A percentile compares a stretch with the other conserved stretches of the same genome.
Evolutionary conservation across 208 protist genomes (phyloP).

Genomic region (Crithidia fasciculata): DNA sequence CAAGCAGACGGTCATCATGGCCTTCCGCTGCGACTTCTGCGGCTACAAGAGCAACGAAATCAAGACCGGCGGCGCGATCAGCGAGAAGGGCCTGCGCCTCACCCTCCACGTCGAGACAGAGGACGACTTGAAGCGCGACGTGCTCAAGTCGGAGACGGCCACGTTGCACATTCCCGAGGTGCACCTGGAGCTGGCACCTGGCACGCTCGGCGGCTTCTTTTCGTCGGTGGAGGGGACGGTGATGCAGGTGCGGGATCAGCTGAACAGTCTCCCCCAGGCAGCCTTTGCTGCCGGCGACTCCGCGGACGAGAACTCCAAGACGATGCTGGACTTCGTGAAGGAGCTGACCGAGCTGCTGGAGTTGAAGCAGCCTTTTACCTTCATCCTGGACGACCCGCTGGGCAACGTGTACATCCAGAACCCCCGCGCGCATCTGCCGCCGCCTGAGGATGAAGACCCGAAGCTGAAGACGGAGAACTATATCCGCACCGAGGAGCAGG

Average conservation of each 20-base stretch:
- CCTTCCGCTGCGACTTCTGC: conserved; percentile 93
- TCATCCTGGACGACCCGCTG: conserved; percentile 94
- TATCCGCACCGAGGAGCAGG: conserved; percentile 88
- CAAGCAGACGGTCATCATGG: conserved; percentile 95
- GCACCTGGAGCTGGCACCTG: conserved; percentile 82
- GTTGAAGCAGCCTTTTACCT: conserved; percentile 83
- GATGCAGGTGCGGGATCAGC: conserved; percentile 84
- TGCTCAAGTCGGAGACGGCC: conserved; percentile 95
- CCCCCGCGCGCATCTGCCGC: conserved; percentile 83
- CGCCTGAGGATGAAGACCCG: conserved; percentile 88
- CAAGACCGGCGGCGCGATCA: conserved; percentile 91
- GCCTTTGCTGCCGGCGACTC: conserved; percentile 81
- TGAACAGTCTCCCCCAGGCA: conserved; percentile 81
- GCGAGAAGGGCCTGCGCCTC: conserved; percentile 70
- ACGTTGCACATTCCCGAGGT: conserved; percentile 90
- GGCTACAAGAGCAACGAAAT: conserved; percentile 95
- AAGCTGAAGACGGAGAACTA: conserved; percentile 82
- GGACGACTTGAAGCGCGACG: conserved; percentile 92
- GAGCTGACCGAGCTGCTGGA: conserved; percentile 78
- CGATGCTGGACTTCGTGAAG: conserved; percentile 80
- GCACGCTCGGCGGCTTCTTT: conserved; percentile 94
- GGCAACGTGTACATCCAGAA: conserved; percentile 94
- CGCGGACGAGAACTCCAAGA: conserved; percentile 61
- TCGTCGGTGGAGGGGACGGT: conserved; percentile 95
- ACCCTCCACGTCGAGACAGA: conserved; percentile 73